These are phyloP conservation scores for Osmanthus fragrans DNA, from an alignment of 257 asterid species.

Conservation along the genomic window DNA sequence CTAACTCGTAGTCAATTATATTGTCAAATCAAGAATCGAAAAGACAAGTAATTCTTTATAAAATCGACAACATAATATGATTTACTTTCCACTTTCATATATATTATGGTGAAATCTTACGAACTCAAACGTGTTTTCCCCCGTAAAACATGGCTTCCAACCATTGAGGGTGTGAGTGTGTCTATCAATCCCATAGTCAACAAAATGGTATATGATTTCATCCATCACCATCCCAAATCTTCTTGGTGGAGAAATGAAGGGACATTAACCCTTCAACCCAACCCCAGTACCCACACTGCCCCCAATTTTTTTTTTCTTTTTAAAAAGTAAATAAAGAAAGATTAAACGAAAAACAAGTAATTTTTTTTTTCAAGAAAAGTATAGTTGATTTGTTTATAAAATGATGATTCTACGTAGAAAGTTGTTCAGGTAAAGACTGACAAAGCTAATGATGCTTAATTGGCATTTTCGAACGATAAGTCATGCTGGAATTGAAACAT, in stretches of 20 bases:
- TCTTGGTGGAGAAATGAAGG: constrained; percentile 11
- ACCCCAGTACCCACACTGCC: neutral
- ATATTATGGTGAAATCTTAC: neutral
- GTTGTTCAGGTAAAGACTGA: neutral
- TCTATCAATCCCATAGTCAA: constrained; percentile 12
- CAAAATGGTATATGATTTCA: constrained; percentile 30
- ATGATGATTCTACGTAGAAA: neutral
- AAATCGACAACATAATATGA: neutral
- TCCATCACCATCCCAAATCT: constrained; percentile 19
- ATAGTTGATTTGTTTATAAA: neutral
- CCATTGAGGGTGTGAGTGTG: constrained; percentile 18
- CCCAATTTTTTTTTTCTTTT: neutral
- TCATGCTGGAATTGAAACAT: too few species aligned
- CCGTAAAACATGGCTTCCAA: constrained; percentile 24
- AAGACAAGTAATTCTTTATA: constrained; percentile 18
- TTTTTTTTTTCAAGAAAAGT: neutral
- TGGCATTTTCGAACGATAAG: too few species aligned
- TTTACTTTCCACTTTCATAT: neutral
- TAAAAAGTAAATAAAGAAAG: neutral
- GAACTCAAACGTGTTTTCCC: neutral
- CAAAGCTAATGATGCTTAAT: too few species aligned
- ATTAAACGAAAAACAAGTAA: neutral
- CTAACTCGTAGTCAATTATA: constrained; percentile 16
- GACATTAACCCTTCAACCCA: neutral
- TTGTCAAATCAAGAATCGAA: constrained; percentile 21